These are phyloP conservation scores for Solanum aculeatissimum DNA, from an alignment of 305 asterid genomes.

Conservation along the genomic window DNA sequence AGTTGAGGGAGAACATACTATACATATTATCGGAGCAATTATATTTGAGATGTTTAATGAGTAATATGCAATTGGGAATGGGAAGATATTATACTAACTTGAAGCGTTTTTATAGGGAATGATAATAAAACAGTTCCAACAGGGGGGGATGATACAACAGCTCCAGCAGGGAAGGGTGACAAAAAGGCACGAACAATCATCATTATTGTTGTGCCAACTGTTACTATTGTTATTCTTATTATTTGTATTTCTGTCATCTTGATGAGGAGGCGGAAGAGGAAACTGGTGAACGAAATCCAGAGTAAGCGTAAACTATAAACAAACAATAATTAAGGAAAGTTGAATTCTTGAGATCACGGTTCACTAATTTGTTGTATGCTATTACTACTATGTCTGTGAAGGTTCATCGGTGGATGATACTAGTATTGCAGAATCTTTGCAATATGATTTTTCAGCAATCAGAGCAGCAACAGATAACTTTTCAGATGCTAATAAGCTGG, in stretches of 20 bases:
- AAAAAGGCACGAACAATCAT: not conserved
- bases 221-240: not conserved
- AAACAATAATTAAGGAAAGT: not conserved
- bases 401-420: not conserved
- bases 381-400: not conserved
- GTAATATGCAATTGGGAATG: not conserved
- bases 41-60: not conserved
- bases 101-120: not conserved
- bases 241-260: not conserved
- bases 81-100: not conserved
- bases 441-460: conserved; percentile 2
- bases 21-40: not conserved
- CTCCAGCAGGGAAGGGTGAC: not conserved
- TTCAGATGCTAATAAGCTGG: not conserved
- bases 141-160: not conserved
- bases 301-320: not conserved
- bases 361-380: not conserved
- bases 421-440: not conserved
- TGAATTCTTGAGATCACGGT: not conserved
- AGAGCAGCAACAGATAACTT: conserved; percentile 1
- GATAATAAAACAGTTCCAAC: not conserved
- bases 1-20: not conserved
- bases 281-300: not conserved
- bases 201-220: not conserved
- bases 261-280: not conserved